A percentile compares a stretch with the other conserved stretches of the same genome.
phyloP scores from a whole-genome alignment of 1,284 basidiomycete genomes.

The Dichomitus squalens region DNA sequence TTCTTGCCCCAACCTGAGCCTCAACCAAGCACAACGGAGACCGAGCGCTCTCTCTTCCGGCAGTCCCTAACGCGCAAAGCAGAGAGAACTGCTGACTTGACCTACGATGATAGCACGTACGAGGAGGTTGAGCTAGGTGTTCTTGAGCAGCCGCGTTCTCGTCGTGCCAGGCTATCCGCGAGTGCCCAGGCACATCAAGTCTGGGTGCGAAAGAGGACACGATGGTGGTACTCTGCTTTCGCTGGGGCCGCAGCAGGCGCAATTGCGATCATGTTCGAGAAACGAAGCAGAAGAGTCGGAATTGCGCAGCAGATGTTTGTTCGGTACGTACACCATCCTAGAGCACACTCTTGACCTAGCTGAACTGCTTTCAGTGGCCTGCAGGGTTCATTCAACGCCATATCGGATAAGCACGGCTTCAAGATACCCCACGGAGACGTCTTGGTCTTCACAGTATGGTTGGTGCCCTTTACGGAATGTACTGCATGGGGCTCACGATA shows the following conservation, averaged over 20 bases:
- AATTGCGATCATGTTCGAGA: slow-evolving; percentile 85
- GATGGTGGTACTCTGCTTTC: slow-evolving; percentile 86
- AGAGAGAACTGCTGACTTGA: slow-evolving; percentile 10
- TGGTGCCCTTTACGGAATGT: slow-evolving; percentile 20
- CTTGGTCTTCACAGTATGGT: slow-evolving; percentile 83
- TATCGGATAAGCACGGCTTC: slow-evolving; percentile 65
- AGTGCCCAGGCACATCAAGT: slow-evolving; percentile 63
- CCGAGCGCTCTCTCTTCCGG: slow-evolving; percentile 40
- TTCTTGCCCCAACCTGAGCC: slow-evolving; percentile 56
- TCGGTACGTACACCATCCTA: slow-evolving; percentile 49
- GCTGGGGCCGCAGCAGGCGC: slow-evolving; percentile 86
- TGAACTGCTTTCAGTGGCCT: slow-evolving; percentile 56
- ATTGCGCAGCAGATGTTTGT: slow-evolving; percentile 94
- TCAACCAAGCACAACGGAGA: slow-evolving; percentile 21
- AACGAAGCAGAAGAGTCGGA: slow-evolving; percentile 62
- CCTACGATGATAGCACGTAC: slow-evolving; percentile 25
- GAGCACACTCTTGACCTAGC: not conserved
- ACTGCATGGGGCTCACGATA: not conserved
- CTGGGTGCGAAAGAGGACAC: slow-evolving; percentile 66
- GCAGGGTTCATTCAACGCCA: slow-evolving; percentile 82
- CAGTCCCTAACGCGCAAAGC: slow-evolving; percentile 7
- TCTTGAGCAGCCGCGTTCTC: slow-evolving; percentile 24
- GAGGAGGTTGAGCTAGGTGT: slow-evolving; percentile 22
- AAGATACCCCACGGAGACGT: slow-evolving; percentile 86
- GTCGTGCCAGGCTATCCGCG: slow-evolving; percentile 57